Evolutionary conservation across 768 basidiomycete genomes (phyloP).

Genomic region (Podaxis mareebaensis): DNA sequence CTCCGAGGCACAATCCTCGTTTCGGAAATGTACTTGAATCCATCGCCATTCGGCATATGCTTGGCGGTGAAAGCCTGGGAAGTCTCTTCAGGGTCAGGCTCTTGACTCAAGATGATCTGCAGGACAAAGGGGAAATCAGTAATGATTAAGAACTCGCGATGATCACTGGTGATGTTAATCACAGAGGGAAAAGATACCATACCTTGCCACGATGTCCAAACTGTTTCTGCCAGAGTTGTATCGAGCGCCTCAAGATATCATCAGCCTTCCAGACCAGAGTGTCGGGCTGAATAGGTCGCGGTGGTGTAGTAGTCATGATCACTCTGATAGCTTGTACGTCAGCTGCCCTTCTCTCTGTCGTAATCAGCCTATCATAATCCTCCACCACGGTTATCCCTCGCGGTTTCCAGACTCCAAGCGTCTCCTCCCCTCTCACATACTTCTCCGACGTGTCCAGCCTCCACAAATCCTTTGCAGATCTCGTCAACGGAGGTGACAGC

Average conservation of each 20-base stretch:
- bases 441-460: slow-evolving; percentile 92
- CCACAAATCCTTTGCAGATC: slow-evolving; percentile 91
- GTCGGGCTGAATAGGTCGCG: slow-evolving; percentile 50
- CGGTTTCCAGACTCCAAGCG: slow-evolving; percentile 80
- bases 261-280: slow-evolving; percentile 68
- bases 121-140: slow-evolving; percentile 9
- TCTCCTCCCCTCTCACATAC: slow-evolving; percentile 92
- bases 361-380: slow-evolving; percentile 75
- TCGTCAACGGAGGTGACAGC: slow-evolving; percentile 81
- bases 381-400: slow-evolving; percentile 88
- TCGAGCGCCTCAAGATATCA: slow-evolving; percentile 59
- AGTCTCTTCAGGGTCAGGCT: slow-evolving; percentile 60
- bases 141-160: slow-evolving; percentile 18
- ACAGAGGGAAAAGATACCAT: slow-evolving; percentile 24
- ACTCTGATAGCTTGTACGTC: slow-evolving; percentile 90
- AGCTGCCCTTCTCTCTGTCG: slow-evolving; percentile 72
- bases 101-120: slow-evolving; percentile 80
- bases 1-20: slow-evolving; percentile 74
- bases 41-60: slow-evolving; percentile 44
- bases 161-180: no score
- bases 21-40: slow-evolving; percentile 67
- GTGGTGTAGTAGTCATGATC: slow-evolving; percentile 60
- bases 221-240: slow-evolving; percentile 82
- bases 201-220: slow-evolving; percentile 81
- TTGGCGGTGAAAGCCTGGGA: slow-evolving; percentile 32